These are phyloP conservation scores for Cytidiella melzeri DNA, from an alignment of 768 basidiomycete species.

Conservation along the genomic window DNA sequence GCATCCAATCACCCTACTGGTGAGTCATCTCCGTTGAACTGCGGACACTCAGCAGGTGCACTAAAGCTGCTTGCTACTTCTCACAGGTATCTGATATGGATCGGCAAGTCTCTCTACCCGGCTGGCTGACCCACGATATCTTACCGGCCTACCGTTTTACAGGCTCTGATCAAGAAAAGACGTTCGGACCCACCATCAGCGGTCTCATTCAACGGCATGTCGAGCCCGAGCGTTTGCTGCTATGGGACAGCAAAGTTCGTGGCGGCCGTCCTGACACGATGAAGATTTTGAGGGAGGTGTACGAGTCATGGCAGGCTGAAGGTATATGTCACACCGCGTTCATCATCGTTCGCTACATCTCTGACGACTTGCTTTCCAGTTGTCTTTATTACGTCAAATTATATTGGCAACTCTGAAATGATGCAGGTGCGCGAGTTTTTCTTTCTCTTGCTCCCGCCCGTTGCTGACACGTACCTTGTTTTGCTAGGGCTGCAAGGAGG, in stretches of 20 bases:
- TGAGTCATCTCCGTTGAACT: constrained; percentile 25
- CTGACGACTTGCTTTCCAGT: constrained; percentile 24
- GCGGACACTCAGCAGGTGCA: too few relatives aligned
- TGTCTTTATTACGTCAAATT: constrained; percentile 83
- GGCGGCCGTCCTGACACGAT: constrained; percentile 75
- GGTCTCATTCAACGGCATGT: constrained; percentile 67
- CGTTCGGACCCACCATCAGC: constrained; percentile 75
- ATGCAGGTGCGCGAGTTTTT: constrained; percentile 58
- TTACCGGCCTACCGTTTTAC: constrained; percentile 15
- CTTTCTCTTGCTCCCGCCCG: constrained; percentile 12
- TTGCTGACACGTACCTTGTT: constrained; percentile 56
- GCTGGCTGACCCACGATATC: constrained; percentile 11
- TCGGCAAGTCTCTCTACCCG: constrained; percentile 36
- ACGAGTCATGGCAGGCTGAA: constrained; percentile 67
- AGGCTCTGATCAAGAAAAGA: constrained; percentile 80
- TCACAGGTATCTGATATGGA: constrained; percentile 73
- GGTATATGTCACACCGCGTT: constrained; percentile 23
- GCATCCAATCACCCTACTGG: constrained; percentile 72
- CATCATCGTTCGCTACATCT: neutral
- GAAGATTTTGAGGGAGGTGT: constrained; percentile 67
- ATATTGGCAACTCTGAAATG: constrained; percentile 69
- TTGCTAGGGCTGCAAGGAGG: constrained; percentile 17
- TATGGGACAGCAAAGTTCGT: constrained; percentile 74
- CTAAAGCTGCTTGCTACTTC: neutral
- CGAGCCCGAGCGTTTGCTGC: constrained; percentile 63